Conservation (phyloP, 768 basidiomycete genomes). For the Russula brevipes region DNA sequence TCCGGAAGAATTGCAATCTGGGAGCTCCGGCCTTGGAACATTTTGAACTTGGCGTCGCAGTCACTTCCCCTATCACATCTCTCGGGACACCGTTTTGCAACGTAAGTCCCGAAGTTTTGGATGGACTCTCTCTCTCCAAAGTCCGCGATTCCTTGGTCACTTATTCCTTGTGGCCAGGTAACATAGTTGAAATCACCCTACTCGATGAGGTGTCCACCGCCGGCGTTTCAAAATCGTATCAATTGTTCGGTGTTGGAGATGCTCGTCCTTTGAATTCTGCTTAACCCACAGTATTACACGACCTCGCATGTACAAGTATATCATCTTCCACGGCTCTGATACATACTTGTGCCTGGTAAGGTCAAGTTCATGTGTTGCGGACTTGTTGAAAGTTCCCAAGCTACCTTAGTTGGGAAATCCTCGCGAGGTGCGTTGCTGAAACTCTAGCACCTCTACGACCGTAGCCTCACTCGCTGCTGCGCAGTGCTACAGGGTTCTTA, state of each 20-base stretch:
- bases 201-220: neutral
- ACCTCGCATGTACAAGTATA: no score
- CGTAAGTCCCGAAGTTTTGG: slow-evolving; percentile 4
- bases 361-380: no score
- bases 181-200: slow-evolving; percentile 2
- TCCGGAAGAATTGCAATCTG: neutral
- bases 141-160: neutral
- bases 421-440: slow-evolving; percentile 38
- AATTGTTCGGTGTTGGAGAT: no score
- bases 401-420: slow-evolving; percentile 59
- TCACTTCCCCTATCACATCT: neutral
- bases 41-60: slow-evolving; percentile 1
- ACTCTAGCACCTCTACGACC: slow-evolving; percentile 20
- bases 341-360: no score
- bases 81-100: neutral
- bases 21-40: slow-evolving; percentile 7
- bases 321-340: no score
- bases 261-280: no score
- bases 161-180: slow-evolving; percentile 7
- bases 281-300: no score
- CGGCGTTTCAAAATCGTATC: neutral
- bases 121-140: neutral
- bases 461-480: neutral
- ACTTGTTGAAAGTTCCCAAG: no score
- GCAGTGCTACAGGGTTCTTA: slow-evolving; percentile 58